Conservation (phyloP, 768 basidiomycete genomes). For the Auricularia sp. region DNA sequence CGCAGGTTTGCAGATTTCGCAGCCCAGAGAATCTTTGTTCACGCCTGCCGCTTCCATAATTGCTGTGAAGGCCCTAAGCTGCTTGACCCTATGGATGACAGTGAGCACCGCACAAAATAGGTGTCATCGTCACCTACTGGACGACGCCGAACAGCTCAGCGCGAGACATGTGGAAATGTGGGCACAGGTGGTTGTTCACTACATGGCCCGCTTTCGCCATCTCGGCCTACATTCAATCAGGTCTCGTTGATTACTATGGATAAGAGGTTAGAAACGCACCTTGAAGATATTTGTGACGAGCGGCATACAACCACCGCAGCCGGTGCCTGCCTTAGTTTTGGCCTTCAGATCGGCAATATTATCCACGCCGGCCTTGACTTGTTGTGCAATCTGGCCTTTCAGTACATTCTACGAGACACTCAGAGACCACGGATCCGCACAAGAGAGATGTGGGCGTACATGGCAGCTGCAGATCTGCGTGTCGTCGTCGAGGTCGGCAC, state of each 20-base stretch:
- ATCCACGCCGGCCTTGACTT: conserved; percentile 40
- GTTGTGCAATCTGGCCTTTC: conserved; percentile 46
- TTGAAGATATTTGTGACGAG: conserved; percentile 38
- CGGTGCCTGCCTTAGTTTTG: conserved; percentile 62
- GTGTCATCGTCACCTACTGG: conserved; percentile 22
- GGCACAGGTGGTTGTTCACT: conserved; percentile 50
- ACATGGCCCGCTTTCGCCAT: conserved; percentile 58
- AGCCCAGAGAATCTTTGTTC: conserved; percentile 44
- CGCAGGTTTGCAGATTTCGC: conserved; percentile 65
- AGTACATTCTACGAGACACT: conserved; percentile 39
- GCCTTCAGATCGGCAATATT: conserved; percentile 46
- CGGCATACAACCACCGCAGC: conserved; percentile 68
- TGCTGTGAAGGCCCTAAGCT: conserved; percentile 43
- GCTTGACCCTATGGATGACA: conserved; percentile 37
- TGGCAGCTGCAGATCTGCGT: conserved; percentile 67
- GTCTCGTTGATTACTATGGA: background rate
- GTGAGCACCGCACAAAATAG: background rate
- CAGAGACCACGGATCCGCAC: background rate
- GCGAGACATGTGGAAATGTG: conserved; percentile 55
- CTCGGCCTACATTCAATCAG: conserved; percentile 38
- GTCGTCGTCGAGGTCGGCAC: conserved; percentile 61
- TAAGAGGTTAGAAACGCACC: conserved; percentile 8
- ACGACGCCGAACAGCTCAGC: conserved; percentile 59
- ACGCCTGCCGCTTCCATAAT: conserved; percentile 44
- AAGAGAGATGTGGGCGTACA: conserved; percentile 19